phyloP scores from a whole-genome alignment of 2,329 filamentous ascomycete species.

The Escovopsis weberi region DNA sequence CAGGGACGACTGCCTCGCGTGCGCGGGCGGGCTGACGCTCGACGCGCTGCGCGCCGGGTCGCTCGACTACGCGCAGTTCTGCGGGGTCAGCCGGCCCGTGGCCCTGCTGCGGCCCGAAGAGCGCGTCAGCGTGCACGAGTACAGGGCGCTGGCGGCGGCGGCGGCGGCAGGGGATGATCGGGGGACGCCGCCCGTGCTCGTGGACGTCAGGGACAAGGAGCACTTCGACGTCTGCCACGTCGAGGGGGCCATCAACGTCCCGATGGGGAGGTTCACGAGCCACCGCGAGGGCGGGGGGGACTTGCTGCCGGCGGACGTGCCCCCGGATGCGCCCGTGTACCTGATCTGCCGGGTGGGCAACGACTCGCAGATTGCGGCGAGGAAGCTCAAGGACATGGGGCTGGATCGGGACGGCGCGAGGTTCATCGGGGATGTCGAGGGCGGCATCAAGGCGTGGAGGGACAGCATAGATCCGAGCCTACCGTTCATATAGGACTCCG shows the following conservation, averaged over 20 bases:
- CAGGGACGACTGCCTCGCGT: slow-evolving; percentile 60
- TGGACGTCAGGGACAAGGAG: slow-evolving; percentile 75
- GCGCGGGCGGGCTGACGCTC: slow-evolving; percentile 49
- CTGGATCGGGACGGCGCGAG: slow-evolving; percentile 35
- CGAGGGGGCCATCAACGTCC: slow-evolving; percentile 60
- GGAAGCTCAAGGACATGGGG: slow-evolving; percentile 48
- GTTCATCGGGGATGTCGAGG: slow-evolving; percentile 55
- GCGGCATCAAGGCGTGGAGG: slow-evolving; percentile 62
- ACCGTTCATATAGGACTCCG: slow-evolving; percentile 31
- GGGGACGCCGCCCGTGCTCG: slow-evolving; percentile 35
- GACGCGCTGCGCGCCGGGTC: slow-evolving; percentile 42
- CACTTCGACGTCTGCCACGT: slow-evolving; percentile 73
- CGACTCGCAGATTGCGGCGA: slow-evolving; percentile 59
- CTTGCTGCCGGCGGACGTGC: slow-evolving; percentile 26
- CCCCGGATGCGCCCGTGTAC: slow-evolving; percentile 43
- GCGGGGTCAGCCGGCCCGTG: slow-evolving; percentile 46
- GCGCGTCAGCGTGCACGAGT: slow-evolving; percentile 51
- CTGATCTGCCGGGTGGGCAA: slow-evolving; percentile 63
- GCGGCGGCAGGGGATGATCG: not conserved
- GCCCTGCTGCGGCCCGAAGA: slow-evolving; percentile 46
- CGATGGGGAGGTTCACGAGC: slow-evolving; percentile 37
- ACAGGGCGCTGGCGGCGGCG: slow-evolving; percentile 22
- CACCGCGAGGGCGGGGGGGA: slow-evolving; percentile 19
- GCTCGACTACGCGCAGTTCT: slow-evolving; percentile 77
- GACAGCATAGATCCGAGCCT: slow-evolving; percentile 45